phyloP scores from a whole-genome alignment of 495 filamentous ascomycete genomes.

The Hyaloscypha finlandica region DNA sequence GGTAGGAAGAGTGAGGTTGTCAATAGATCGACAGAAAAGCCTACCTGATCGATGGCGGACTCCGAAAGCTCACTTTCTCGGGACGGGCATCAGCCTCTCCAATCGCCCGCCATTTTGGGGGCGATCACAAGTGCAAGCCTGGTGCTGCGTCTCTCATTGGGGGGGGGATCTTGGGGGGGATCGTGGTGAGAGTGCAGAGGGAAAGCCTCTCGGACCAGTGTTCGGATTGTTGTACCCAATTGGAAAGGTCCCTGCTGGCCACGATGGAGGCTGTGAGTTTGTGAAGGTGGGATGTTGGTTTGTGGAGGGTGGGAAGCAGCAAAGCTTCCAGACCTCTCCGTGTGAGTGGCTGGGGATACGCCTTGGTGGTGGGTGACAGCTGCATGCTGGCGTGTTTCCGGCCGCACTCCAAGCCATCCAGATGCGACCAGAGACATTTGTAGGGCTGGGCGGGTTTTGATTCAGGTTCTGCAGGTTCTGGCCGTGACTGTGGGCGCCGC shows the following conservation, averaged over 20 bases:
- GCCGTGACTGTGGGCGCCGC: neutral
- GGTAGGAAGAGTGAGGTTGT: constrained; percentile 11
- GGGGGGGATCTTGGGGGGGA: neutral
- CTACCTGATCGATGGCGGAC: constrained; percentile 10
- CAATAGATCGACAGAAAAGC: constrained; percentile 23
- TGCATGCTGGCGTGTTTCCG: neutral
- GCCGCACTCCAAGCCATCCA: neutral
- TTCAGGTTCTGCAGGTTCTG: neutral
- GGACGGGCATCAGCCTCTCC: constrained; percentile 25
- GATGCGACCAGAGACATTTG: neutral
- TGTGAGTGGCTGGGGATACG: neutral
- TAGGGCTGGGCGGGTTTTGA: neutral
- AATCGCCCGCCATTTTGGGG: constrained; percentile 18
- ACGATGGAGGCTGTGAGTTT: neutral
- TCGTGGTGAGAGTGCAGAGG: constrained; percentile 5
- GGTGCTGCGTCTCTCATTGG: constrained; percentile 11
- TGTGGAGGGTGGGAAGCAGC: neutral
- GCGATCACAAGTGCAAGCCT: neutral
- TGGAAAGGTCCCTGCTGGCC: neutral
- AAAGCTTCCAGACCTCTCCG: neutral
- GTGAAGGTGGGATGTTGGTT: neutral
- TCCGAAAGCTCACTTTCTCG: neutral
- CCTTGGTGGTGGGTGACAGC: neutral
- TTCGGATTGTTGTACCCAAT: constrained; percentile 3
- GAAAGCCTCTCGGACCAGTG: constrained; percentile 3